Evolutionary conservation across 192 early-diverging fungal genomes (phyloP).

Genomic region (Backusella liffmaniae): DNA sequence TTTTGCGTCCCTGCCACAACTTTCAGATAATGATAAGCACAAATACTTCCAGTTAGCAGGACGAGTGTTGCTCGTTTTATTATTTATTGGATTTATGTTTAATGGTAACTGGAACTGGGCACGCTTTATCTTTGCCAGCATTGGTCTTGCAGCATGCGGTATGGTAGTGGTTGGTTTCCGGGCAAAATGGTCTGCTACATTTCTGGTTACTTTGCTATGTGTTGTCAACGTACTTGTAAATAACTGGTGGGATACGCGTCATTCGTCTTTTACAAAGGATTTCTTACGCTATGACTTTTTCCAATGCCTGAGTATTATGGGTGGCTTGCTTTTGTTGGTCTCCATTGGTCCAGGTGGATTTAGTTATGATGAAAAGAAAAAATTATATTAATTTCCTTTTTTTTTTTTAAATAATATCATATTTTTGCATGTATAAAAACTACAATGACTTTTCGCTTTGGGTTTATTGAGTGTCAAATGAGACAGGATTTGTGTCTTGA

Average conservation of each 20-base stretch:
- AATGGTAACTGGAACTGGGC: constrained; percentile 74
- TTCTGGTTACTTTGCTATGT: constrained; percentile 83
- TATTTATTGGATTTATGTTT: constrained; percentile 90
- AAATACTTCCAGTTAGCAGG: constrained; percentile 92
- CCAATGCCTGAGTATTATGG: constrained; percentile 97
- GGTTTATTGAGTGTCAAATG: neutral
- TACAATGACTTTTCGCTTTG: neutral
- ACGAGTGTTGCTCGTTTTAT: constrained; percentile 84
- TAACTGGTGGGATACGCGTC: constrained; percentile 94
- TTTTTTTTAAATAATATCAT: neutral
- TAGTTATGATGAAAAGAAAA: constrained; percentile 97
- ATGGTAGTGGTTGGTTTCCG: constrained; percentile 98
- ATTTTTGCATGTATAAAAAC: neutral
- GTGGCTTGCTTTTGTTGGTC: constrained; percentile 89
- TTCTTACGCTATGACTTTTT: constrained; percentile 99
- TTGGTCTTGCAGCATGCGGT: constrained; percentile 81
- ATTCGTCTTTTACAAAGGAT: constrained; percentile 77
- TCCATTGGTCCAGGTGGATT: constrained; percentile 90
- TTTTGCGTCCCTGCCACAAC: constrained; percentile 83
- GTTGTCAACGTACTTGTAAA: constrained; percentile 90
- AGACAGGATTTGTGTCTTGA: neutral
- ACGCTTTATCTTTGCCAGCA: constrained; percentile 67
- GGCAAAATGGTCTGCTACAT: constrained; percentile 93
- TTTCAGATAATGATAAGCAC: constrained; percentile 79
- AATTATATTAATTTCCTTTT: constrained; percentile 65